Evolutionary conservation across 2,329 filamentous ascomycete species (phyloP).

Genomic region (Ilyonectria robusta): DNA sequence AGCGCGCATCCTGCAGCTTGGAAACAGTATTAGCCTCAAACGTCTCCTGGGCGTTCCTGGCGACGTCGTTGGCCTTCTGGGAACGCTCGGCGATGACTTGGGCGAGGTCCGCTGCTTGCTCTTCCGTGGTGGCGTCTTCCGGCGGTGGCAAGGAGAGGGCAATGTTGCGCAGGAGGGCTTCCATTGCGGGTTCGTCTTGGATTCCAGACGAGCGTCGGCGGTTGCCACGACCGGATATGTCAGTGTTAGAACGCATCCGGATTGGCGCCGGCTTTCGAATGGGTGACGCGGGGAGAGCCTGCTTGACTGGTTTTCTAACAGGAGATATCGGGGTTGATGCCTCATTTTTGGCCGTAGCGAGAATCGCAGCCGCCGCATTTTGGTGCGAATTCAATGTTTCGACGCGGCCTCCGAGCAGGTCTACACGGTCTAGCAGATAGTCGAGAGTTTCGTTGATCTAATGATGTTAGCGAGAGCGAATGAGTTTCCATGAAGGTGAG

Average conservation of each 20-base stretch:
- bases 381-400: constrained; percentile 64
- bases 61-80: constrained; percentile 60
- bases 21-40: constrained; percentile 61
- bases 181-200: constrained; percentile 57
- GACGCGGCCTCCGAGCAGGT: constrained; percentile 58
- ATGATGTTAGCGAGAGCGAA: constrained; percentile 35
- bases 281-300: constrained; percentile 53
- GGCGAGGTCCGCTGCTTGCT: constrained; percentile 51
- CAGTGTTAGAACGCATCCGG: constrained; percentile 50
- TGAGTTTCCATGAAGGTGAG: not conserved
- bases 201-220: constrained; percentile 56
- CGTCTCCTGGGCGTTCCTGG: constrained; percentile 61
- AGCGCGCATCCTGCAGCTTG: constrained; percentile 62
- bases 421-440: constrained; percentile 64
- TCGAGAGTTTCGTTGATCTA: constrained; percentile 68
- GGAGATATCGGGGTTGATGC: constrained; percentile 49
- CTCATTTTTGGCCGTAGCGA: constrained; percentile 61
- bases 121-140: constrained; percentile 45
- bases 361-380: constrained; percentile 54
- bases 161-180: constrained; percentile 64
- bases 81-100: constrained; percentile 57
- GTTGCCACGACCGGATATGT: constrained; percentile 34
- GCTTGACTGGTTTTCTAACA: constrained; percentile 40
- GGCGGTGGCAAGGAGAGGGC: constrained; percentile 58
- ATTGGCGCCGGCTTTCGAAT: constrained; percentile 54